Base-by-base conservation (phyloP, 176 grass and related monocot species). In the Musa acuminata region DNA sequence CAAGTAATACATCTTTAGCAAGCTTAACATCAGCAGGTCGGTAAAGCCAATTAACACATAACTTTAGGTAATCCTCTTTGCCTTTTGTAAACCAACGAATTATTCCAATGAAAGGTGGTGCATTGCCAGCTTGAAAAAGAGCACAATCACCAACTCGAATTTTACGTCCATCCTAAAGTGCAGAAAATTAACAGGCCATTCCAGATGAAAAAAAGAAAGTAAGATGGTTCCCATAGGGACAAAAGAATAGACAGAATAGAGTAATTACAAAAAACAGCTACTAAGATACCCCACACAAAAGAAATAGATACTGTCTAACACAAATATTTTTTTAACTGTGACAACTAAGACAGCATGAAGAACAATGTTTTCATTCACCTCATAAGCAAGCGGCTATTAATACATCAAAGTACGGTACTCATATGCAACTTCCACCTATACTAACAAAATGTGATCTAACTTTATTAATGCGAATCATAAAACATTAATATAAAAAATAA, bases 31-130 rank as follows among this genome's bases (percentile, higher is more conserved):
- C 91, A 0, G 88, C 76, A 75, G 88, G 80, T 75, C 88, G 78
- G 85, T 96, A 96, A 55, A 90, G 91, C 91, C 88, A 96, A 83
- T 87, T 96, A 72, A 91, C 91, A 64, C 76, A 77, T 68, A 91
- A 69, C 59, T 84, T 88, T n/a, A 84, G 88, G 80, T 86, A 84
- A 11, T 81, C 70, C 67, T 84, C 85, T 70, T 85, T 60, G 0
- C 78, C 79, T 78, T 82, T 73, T 74, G 72, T 79, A 83, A 96
- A 80, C 85, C 88, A 88, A 58, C 83, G 85, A 73, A 96, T 96
- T 87, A 91, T 82, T 52, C 91, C 85, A 84, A 96, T 86, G 26
- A 96, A 91, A 67, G 88, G 85, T 79, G 88, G 91, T 63, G 72
- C 83, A 84, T 79, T 58, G 57, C 80, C 81, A 75, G 88, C 83